Evolutionary conservation across 768 basidiomycete genomes (phyloP), one percentile per base, ranked within the genome.

Genomic region (Arthromyces matolae): DNA sequence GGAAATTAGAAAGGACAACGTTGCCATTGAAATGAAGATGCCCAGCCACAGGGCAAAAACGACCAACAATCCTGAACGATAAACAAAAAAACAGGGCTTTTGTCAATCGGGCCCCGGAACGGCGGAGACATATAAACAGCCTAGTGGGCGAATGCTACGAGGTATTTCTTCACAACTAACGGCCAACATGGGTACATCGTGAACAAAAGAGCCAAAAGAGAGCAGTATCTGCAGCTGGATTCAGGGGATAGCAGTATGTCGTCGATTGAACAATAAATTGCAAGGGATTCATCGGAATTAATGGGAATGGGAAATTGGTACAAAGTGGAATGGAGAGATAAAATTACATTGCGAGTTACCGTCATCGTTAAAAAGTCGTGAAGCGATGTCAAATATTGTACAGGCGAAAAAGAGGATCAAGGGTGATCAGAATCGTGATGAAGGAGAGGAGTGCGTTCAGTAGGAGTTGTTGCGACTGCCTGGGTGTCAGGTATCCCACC

Each of bases 381-480:
- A 42, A 25, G 47, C 19, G 45, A 29, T 14, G 41, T 31, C 31
- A 50, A 19, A 44, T 19, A 39, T 36, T 31, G 39, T 53, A 50
- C 41, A 57, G 16, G 16, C 4, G 32, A 24, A 40, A 46, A 42
- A 20, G 35, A 20, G 19, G 24, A 35, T 49, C 50, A 42, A 40
- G 29, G 14, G 37, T 32, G 25, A 28, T 38, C 34, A 36, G 50
- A 31, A 42, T 47, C 51, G 51, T 58, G 57, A 49, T 56, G 52
- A 46, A 73, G 66, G 25, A 73, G 58, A 19, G 72, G 71, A 6
- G 72, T 72, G 59, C 64, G 60, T 65, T 73, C 72, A 24, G 64
- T 71, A 16, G 68, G 59, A 41, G 57, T 51, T 43, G 48, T 50
- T 47, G 40, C 40, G 39, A 27, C 49, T 37, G 40, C 28, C 42